Conservation (phyloP, 2,329 filamentous ascomycete genomes). For the Biscogniauxia mediterranea region DNA sequence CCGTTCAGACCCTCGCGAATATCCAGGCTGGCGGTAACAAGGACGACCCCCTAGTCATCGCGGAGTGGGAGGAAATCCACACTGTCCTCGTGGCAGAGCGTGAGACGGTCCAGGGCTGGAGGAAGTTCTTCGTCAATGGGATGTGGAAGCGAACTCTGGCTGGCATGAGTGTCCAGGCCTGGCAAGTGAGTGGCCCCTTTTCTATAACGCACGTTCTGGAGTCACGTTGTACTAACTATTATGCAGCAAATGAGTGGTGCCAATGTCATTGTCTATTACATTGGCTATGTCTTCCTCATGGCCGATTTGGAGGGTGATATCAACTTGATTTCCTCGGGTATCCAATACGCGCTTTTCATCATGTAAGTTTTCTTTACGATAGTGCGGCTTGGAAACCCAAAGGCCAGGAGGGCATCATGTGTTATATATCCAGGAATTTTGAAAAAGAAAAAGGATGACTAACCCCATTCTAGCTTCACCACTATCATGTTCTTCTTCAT, state of each 20-base stretch:
- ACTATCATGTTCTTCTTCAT: constrained; percentile 50
- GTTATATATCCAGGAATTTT: no score
- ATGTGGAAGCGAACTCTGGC: constrained; percentile 59
- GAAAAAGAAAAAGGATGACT: not conserved
- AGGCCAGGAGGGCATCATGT: no score
- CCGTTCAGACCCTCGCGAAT: constrained; percentile 50
- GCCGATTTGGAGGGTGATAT: constrained; percentile 52
- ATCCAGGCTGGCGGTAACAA: constrained; percentile 57
- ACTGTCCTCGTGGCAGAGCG: constrained; percentile 39
- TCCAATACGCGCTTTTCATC: constrained; percentile 54
- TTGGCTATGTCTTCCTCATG: constrained; percentile 61
- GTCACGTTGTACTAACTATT: no score
- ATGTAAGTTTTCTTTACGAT: constrained; percentile 31
- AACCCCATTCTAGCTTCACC: constrained; percentile 37
- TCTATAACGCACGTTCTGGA: no score
- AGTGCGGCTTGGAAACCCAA: no score
- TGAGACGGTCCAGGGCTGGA: constrained; percentile 35
- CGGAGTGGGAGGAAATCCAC: constrained; percentile 55
- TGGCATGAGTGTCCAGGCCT: constrained; percentile 55
- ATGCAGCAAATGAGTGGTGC: constrained; percentile 48
- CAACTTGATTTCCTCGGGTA: constrained; percentile 53
- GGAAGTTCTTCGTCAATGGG: constrained; percentile 42
- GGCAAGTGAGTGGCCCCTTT: constrained; percentile 40
- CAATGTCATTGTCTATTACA: constrained; percentile 57
- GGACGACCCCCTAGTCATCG: constrained; percentile 53